phyloP scores from a whole-genome alignment of 208 protist genomes.

The Trypanosoma congolense region DNA sequence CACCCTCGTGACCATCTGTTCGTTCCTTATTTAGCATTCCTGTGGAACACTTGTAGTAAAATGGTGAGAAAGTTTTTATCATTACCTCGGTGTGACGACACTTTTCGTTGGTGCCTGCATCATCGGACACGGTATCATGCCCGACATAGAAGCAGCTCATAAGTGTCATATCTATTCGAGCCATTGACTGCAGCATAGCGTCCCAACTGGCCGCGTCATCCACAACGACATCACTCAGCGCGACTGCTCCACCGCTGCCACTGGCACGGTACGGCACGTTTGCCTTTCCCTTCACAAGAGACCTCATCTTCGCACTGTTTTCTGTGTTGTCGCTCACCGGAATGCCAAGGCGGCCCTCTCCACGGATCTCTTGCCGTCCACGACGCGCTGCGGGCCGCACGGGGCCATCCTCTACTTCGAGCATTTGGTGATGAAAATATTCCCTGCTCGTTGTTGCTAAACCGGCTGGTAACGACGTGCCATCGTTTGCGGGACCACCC shows the following conservation, averaged over 20 bases:
- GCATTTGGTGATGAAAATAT: constrained; percentile 12
- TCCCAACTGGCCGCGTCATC: constrained; percentile 15
- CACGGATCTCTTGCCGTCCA: not conserved
- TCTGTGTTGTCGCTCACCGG: not conserved
- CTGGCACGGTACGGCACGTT: no score
- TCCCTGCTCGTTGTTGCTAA: not conserved
- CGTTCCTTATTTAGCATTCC: not conserved
- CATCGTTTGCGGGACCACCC: not conserved
- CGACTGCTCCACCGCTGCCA: no score
- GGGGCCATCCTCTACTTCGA: not conserved
- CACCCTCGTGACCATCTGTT: not conserved
- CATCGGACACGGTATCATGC: not conserved
- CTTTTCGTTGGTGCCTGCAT: not conserved
- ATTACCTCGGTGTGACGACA: constrained; percentile 8
- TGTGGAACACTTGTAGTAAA: constrained; percentile 4
- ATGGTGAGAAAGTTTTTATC: constrained; percentile 18
- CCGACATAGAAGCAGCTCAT: constrained; percentile 14
- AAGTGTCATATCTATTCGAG: constrained; percentile 7
- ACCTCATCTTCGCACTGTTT: not conserved
- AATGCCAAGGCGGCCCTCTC: constrained; percentile 9
- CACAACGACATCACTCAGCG: not conserved
- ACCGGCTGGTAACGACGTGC: not conserved
- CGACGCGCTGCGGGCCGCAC: constrained; percentile 11
- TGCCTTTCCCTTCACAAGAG: no score
- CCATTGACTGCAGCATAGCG: constrained; percentile 5